A percentile compares a stretch with the other conserved stretches of the same genome.
Conservation (phyloP, 352 stramenopile genomes). For the Aphanomyces euteiches region DNA sequence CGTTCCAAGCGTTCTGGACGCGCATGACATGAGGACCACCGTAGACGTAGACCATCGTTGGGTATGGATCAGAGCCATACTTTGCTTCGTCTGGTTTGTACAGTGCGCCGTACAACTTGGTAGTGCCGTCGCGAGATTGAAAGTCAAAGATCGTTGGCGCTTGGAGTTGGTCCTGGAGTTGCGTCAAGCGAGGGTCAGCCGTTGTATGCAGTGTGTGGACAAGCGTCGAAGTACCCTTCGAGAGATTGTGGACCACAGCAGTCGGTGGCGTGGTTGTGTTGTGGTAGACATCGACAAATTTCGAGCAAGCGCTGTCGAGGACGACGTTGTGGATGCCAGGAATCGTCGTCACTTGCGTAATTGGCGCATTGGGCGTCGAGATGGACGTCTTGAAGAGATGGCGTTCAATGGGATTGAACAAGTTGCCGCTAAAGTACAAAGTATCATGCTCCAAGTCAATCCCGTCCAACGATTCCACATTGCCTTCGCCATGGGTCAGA, state of each 20-base stretch:
- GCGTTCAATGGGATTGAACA: constrained; percentile 83
- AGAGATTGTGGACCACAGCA: constrained; percentile 46
- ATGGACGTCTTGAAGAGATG: constrained; percentile 87
- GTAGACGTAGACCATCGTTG: constrained; percentile 94
- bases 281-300: constrained; percentile 81
- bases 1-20: constrained; percentile 87
- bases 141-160: constrained; percentile 67
- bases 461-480: constrained; percentile 78
- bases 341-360: constrained; percentile 57
- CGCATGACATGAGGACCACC: constrained; percentile 96
- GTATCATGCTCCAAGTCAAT: constrained; percentile 73
- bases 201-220: constrained; percentile 56
- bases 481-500: constrained; percentile 65
- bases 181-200: constrained; percentile 54
- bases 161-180: constrained; percentile 54
- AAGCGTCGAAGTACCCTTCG: constrained; percentile 42
- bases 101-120: constrained; percentile 89
- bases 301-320: constrained; percentile 82
- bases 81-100: constrained; percentile 86
- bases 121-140: constrained; percentile 77
- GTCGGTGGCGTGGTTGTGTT: constrained; percentile 64
- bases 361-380: constrained; percentile 34
- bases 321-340: constrained; percentile 87
- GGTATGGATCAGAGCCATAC: constrained; percentile 90
- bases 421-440: constrained; percentile 87